These are phyloP conservation scores for Lobulomyces angularis DNA, from an alignment of 192 early-diverging fungal species.

Conservation along the genomic window DNA sequence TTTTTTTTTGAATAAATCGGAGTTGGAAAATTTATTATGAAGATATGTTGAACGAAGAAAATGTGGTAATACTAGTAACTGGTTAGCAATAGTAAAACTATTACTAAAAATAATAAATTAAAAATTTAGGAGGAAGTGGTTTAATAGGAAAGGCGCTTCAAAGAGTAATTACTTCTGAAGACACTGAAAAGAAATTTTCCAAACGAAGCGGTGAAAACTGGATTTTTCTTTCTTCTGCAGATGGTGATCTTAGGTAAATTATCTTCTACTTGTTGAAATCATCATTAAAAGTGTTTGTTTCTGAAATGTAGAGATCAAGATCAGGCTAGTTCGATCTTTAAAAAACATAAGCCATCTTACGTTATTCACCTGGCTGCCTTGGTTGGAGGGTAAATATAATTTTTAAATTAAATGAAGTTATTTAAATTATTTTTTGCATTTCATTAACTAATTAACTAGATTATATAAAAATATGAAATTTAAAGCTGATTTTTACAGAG, in stretches of 20 bases:
- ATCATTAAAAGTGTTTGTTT: background rate
- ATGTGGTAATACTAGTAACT: too few species aligned
- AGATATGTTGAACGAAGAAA: too few species aligned
- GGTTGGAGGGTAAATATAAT: slow-evolving; percentile 13
- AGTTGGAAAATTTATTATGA: too few species aligned
- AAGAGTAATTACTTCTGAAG: too few species aligned
- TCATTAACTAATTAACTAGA: slow-evolving; percentile 9
- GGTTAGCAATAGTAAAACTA: too few species aligned
- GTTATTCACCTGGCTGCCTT: slow-evolving; percentile 66
- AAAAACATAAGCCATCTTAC: slow-evolving; percentile 62
- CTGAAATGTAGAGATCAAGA: slow-evolving; percentile 32
- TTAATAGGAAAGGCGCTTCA: slow-evolving; percentile 42
- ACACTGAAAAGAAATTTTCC: too few species aligned
- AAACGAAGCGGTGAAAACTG: slow-evolving; percentile 54
- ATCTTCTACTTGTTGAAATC: background rate
- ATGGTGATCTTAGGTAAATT: slow-evolving; percentile 61
- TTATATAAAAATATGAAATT: slow-evolving; percentile 71
- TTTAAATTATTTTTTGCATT: background rate
- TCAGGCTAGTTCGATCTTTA: slow-evolving; percentile 55
- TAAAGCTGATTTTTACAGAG: slow-evolving; percentile 62
- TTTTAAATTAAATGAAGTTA: background rate
- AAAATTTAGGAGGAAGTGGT: too few species aligned
- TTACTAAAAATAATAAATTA: too few species aligned
- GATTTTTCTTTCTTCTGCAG: slow-evolving; percentile 62
- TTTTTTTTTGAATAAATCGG: too few species aligned